Conservation (phyloP, 148 eudicot species). For the Spergularia bocconei region DNA sequence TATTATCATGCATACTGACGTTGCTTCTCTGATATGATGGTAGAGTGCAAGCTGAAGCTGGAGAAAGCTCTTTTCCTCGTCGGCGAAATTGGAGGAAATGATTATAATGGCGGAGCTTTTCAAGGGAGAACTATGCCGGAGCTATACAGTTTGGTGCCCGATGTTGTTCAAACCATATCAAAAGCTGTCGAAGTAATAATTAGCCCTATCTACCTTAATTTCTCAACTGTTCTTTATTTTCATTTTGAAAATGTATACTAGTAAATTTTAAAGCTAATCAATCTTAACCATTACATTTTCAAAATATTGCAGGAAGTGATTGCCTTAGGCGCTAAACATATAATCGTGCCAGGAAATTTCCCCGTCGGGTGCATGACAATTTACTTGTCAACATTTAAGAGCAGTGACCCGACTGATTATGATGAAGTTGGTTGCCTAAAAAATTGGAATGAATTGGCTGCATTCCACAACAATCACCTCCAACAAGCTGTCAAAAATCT, state of each 20-base stretch:
- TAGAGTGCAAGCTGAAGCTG: conserved; percentile 28
- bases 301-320: conserved; percentile 20
- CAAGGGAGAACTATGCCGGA: conserved; percentile 15
- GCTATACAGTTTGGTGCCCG: conserved; percentile 16
- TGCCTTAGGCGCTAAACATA: conserved; percentile 13
- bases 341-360: conserved; percentile 28
- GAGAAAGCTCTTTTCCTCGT: conserved; percentile 28
- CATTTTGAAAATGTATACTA: too few relatives aligned
- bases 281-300: too few relatives aligned
- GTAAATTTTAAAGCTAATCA: too few relatives aligned
- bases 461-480: conserved; percentile 5
- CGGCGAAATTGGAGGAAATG: conserved; percentile 48
- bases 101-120: conserved; percentile 25
- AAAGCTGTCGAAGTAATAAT: not conserved
- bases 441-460: conserved; percentile 3
- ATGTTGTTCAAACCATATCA: conserved; percentile 24
- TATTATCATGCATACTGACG: too few relatives aligned
- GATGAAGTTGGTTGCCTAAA: conserved; percentile 20
- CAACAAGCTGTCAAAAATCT: conserved; percentile 11
- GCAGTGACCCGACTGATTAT: not conserved
- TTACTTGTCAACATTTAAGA: not conserved
- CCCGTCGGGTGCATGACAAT: conserved; percentile 26
- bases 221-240: too few relatives aligned
- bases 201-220: too few relatives aligned
- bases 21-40: too few relatives aligned